Evolutionary conservation across 441 rosid genomes (phyloP).

Genomic region (Sinapis alba): DNA sequence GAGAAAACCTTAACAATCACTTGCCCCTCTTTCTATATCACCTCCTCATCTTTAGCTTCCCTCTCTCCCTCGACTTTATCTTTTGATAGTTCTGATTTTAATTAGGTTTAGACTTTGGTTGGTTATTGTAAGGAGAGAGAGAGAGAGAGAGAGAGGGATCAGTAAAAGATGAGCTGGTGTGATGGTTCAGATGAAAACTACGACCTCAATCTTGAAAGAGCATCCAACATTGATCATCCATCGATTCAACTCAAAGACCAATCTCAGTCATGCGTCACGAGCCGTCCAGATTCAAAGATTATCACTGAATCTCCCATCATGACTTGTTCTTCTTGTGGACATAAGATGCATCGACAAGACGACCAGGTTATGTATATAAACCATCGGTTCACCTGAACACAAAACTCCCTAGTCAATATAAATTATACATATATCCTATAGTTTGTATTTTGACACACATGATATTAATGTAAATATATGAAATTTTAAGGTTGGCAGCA

Average conservation of each 20-base stretch:
- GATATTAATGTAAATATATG: neutral
- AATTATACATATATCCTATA: neutral
- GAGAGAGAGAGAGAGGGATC: slow-evolving; percentile 4
- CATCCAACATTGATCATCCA: slow-evolving; percentile 22
- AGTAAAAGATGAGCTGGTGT: slow-evolving; percentile 69
- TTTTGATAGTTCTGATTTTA: slow-evolving; percentile 38
- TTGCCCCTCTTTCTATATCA: slow-evolving; percentile 31
- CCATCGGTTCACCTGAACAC: neutral
- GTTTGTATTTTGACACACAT: neutral
- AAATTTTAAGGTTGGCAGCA: slow-evolving; percentile 43
- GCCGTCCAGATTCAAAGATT: slow-evolving; percentile 33
- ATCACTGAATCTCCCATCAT: slow-evolving; percentile 26
- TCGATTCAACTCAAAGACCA: slow-evolving; percentile 35
- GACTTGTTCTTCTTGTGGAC: slow-evolving; percentile 91
- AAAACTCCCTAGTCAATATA: neutral
- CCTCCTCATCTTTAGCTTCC: slow-evolving; percentile 25
- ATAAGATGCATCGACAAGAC: slow-evolving; percentile 46
- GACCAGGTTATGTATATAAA: slow-evolving; percentile 55
- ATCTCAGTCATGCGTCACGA: slow-evolving; percentile 35
- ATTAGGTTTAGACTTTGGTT: slow-evolving; percentile 15
- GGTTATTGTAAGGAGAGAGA: slow-evolving; percentile 4
- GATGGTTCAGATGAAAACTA: slow-evolving; percentile 52
- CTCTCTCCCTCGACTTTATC: slow-evolving; percentile 19
- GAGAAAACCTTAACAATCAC: slow-evolving; percentile 25
- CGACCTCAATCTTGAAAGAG: slow-evolving; percentile 37